phyloP scores from a whole-genome alignment of 1,284 basidiomycete genomes.

The Limonomyces culmigenus region DNA sequence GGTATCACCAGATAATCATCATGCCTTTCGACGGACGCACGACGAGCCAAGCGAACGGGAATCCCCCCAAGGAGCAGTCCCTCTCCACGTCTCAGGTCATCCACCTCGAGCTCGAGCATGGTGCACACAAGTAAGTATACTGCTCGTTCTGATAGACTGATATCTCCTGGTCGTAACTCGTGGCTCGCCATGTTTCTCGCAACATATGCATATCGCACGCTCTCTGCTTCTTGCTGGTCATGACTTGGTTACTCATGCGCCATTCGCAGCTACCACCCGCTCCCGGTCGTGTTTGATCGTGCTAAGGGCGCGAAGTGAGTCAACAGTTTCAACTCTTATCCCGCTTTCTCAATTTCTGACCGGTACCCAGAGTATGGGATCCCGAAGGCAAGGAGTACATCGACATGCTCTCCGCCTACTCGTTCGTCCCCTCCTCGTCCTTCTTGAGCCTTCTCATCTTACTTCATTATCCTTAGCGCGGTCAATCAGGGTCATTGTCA shows the following conservation, averaged over 20 bases:
- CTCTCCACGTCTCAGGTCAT: constrained; percentile 56
- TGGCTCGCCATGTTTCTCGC: background rate
- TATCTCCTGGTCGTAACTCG: constrained; percentile 1
- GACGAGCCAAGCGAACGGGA: background rate
- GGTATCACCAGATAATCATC: background rate
- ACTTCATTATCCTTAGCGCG: constrained; percentile 3
- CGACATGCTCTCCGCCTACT: constrained; percentile 95
- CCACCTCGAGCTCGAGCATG: constrained; percentile 66
- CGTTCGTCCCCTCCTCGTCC: constrained; percentile 34
- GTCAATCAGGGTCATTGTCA: constrained; percentile 77
- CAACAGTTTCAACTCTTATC: constrained; percentile 7
- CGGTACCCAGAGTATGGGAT: constrained; percentile 70
- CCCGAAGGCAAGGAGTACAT: constrained; percentile 89
- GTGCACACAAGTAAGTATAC: constrained; percentile 73
- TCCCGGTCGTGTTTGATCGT: constrained; percentile 88
- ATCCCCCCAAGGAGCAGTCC: too few relatives aligned
- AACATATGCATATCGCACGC: constrained; percentile 7
- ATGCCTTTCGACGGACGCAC: background rate
- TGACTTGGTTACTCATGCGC: constrained; percentile 17
- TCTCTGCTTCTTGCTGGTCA: constrained; percentile 8
- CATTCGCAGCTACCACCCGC: constrained; percentile 90
- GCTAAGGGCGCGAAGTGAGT: constrained; percentile 78
- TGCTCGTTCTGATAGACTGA: constrained; percentile 4
- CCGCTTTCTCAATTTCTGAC: constrained; percentile 8
- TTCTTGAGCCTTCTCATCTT: constrained; percentile 1